Conservation (phyloP, 352 stramenopile genomes). For the Phytophthora idaei region DNA sequence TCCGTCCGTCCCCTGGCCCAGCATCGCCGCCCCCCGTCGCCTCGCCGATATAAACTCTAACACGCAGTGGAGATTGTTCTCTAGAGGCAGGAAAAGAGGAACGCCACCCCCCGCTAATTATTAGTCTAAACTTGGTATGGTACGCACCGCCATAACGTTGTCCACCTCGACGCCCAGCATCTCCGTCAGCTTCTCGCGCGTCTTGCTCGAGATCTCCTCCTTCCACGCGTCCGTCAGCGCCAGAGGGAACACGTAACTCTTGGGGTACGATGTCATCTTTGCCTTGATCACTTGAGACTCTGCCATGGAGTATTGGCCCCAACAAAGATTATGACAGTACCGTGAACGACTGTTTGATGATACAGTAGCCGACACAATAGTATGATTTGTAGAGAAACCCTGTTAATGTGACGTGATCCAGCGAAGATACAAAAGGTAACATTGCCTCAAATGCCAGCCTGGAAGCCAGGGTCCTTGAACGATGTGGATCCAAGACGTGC, state of each 20-base stretch:
- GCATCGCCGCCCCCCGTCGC: not conserved
- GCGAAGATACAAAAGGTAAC: not conserved
- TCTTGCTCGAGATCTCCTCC: constrained; percentile 54
- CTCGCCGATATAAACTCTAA: constrained; percentile 10
- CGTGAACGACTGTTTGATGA: not conserved
- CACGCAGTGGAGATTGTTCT: constrained; percentile 13
- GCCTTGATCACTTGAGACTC: not conserved
- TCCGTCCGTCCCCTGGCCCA: not conserved
- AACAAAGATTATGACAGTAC: constrained; percentile 3
- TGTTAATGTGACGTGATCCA: too few relatives aligned
- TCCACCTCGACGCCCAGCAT: constrained; percentile 86
- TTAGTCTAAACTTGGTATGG: not conserved
- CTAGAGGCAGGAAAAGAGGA: constrained; percentile 25
- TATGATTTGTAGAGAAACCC: not conserved
- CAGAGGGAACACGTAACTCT: constrained; percentile 68
- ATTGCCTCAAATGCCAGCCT: too few relatives aligned
- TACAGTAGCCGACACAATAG: not conserved
- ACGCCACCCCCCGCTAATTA: constrained; percentile 23
- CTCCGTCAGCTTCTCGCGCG: constrained; percentile 66
- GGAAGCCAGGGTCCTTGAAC: constrained; percentile 8
- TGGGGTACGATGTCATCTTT: constrained; percentile 31
- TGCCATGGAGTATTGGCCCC: not conserved
- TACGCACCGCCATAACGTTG: constrained; percentile 85
- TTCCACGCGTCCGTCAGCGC: constrained; percentile 64
- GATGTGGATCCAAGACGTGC: constrained; percentile 4